Evolutionary conservation across 2,329 filamentous ascomycete genomes (phyloP).

Genomic region (Venturia oleaginea): DNA sequence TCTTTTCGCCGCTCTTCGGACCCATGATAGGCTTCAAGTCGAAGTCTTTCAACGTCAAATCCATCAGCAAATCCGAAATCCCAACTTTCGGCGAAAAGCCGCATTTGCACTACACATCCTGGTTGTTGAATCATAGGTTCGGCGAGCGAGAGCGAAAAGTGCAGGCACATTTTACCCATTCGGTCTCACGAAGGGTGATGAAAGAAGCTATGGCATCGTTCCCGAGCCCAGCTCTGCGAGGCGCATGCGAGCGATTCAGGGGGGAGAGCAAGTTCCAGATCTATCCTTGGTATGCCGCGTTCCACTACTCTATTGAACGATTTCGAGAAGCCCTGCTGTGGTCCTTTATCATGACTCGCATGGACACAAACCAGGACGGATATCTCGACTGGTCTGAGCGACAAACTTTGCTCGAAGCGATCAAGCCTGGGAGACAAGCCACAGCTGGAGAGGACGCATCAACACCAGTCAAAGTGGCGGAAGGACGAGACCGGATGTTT

Average conservation of each 20-base stretch:
- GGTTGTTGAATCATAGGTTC: conserved; percentile 36
- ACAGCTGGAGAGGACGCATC: conserved; percentile 18
- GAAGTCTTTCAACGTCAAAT: conserved; percentile 30
- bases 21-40: conserved; percentile 35
- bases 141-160: conserved; percentile 36
- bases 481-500: conserved; percentile 27
- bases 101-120: conserved; percentile 37
- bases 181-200: conserved; percentile 31
- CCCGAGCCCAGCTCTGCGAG: conserved; percentile 31
- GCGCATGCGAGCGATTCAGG: conserved; percentile 34
- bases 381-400: conserved; percentile 34
- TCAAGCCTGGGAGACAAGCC: conserved; percentile 27
- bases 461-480: conserved; percentile 24
- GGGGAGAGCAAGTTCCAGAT: conserved; percentile 36
- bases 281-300: conserved; percentile 35
- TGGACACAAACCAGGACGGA: conserved; percentile 30
- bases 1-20: conserved; percentile 37
- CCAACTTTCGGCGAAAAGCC: conserved; percentile 36
- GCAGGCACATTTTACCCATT: conserved; percentile 36
- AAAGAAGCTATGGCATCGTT: conserved; percentile 35
- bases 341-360: conserved; percentile 34
- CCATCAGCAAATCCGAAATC: background rate
- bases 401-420: conserved; percentile 27
- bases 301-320: conserved; percentile 37
- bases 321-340: conserved; percentile 36